These are phyloP conservation scores for Cicer pinnatifidum DNA, from an alignment of 306 rosid genomes.

Conservation along the genomic window DNA sequence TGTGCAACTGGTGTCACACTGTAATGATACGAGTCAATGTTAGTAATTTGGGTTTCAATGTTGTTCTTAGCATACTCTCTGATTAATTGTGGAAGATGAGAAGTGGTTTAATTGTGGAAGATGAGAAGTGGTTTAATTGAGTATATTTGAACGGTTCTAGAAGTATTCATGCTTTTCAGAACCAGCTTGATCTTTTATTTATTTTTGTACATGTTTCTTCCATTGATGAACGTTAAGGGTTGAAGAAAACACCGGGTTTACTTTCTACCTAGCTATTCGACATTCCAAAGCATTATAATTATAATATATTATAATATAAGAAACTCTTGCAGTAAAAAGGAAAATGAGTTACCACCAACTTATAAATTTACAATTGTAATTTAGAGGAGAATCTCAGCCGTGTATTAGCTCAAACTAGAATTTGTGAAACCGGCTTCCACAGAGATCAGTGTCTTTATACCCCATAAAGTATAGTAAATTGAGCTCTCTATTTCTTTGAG, in stretches of 20 bases:
- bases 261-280: background rate
- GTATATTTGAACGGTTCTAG: background rate
- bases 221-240: background rate
- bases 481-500: background rate
- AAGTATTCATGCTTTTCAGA: conserved; percentile 11
- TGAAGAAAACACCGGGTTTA: background rate
- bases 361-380: conserved; percentile 1
- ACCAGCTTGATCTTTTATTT: background rate
- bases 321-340: background rate
- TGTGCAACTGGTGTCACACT: conserved; percentile 2
- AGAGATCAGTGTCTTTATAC: background rate
- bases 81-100: conserved; percentile 7
- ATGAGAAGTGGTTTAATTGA: background rate
- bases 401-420: conserved; percentile 1
- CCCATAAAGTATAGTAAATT: background rate
- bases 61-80: background rate
- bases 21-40: conserved; percentile 7
- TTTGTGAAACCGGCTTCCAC: background rate
- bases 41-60: background rate
- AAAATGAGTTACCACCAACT: conserved; percentile 8
- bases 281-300: conserved; percentile 15
- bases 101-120: conserved; percentile 3
- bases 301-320: background rate
- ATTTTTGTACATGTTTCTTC: background rate
- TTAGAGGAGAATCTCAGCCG: background rate